Percentiles rank a stretch among this genome's conserved stretches.
Evolutionary conservation across 495 filamentous ascomycete species (phyloP).

Genomic region (Neurospora sp.): DNA sequence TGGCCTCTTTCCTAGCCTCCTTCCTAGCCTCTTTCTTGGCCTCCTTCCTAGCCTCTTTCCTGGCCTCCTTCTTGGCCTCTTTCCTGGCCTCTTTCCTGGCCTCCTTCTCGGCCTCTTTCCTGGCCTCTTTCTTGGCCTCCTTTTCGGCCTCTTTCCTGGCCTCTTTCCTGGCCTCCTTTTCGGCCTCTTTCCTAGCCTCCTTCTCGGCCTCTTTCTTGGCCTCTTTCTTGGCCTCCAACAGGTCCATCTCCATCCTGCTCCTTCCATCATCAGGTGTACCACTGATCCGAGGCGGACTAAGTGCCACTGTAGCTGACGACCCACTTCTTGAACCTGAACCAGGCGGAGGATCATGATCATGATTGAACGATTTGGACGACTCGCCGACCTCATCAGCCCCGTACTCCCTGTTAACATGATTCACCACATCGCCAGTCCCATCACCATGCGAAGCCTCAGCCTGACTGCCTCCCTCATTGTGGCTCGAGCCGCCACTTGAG

Average conservation of each 20-base stretch:
- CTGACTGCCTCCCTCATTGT: background rate
- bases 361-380: background rate
- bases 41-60: no score
- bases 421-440: background rate
- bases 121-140: no score
- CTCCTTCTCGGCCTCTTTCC: no score
- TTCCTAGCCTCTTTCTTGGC: no score
- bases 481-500: background rate
- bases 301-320: background rate
- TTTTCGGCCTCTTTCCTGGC: no score
- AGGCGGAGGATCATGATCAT: background rate
- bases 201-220: rapidly evolving
- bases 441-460: background rate
- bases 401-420: background rate
- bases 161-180: no score
- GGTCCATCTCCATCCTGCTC: background rate
- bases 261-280: background rate
- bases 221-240: background rate
- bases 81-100: no score
- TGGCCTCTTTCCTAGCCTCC: no score
- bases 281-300: background rate
- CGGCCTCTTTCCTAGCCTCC: no score
- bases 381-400: background rate
- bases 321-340: background rate
- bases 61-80: no score